Evolutionary conservation across 192 early-diverging fungal species (phyloP), one percentile per base, ranked within the genome.

Genomic region (Thoreauomyces humboldtii): DNA sequence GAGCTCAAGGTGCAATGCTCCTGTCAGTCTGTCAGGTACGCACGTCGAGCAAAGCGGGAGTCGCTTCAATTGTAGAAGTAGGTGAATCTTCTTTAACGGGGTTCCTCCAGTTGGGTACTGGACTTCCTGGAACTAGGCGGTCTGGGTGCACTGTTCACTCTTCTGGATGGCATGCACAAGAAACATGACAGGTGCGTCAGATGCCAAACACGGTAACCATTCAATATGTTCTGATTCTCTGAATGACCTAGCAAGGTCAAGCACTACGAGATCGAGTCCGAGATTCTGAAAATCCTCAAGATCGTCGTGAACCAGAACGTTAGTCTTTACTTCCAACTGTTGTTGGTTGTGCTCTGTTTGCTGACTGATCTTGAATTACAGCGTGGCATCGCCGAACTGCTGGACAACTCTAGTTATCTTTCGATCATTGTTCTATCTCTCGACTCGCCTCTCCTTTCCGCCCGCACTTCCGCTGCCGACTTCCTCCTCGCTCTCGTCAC

Each of bases 41-140:
- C 14, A 31, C 25, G 54, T 37, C 28, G 42, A 14, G n/a, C 29
- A 62, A 36, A 32, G 2, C 3, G 5, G 19, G 28, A 38, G 15
- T n/a, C n/a, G n/a, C n/a, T n/a, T n/a, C n/a, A n/a, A n/a, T n/a
- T n/a, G n/a, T n/a, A n/a, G n/a, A n/a, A n/a, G n/a, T n/a, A n/a
- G n/a, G n/a, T n/a, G n/a, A n/a, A n/a, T n/a, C n/a, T n/a, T n/a
- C n/a, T n/a, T n/a, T n/a, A n/a, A n/a, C n/a, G n/a, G n/a, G n/a
- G n/a, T n/a, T n/a, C n/a, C 21, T 59, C n/a, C 42, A 71, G 71
- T 21, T 80, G 78, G 78, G 15, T 80, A 28, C 45, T 57, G 3
- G 35, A 71, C 3, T 80, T 80, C 45, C 33, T 77, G 14, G 78
- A 77, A 29, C 52, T 57, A 6, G 78, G 78, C 11, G 78, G 78